Evolutionary conservation across 352 stramenopile species (phyloP), one percentile per base, ranked within the genome.

Genomic region (Plasmopara halstedii): DNA sequence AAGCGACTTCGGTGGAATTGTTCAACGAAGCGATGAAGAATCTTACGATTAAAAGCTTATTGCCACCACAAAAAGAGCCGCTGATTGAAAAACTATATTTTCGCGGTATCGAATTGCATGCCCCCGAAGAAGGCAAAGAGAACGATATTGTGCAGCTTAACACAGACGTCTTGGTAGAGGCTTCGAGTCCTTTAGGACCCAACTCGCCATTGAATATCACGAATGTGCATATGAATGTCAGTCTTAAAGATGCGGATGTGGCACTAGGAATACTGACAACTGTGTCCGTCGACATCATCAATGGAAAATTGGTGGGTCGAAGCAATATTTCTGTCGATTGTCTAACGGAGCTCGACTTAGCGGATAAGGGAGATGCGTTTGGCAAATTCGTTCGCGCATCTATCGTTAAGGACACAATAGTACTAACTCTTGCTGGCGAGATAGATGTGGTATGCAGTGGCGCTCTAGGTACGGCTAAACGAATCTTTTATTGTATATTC

Each of bases 251-350:
- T 4, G 53, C 61, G 0, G 70, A 79, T 39, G 38, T 62, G 11
- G 37, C 60, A 18, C 42, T 90, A 15, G 78, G 78, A 0, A 67
- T 56, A 29, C 50, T 90, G 2, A 70, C 53, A 18, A 81, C 78
- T 6, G 45, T 62, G 14, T 61, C 67, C 14, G 74, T 85, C 8
- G 53, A 81, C 13, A 79, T 88, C 31, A 44, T 79, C 33, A 47
- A 78, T 23, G 78, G 75, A 20, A 56, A 55, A 10, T 49, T 90
- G 11, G 62, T 85, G 15, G 67, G 67, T 19, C 58, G 58, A 35
- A 81, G 70, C 54, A 90, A 90, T 38, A 71, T 90, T 50, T 83
- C 78, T 6, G 73, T 90, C 14, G 56, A 85, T 5, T 85, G 69
- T 38, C 50, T 62, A 31, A 81, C 78, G 1, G 36, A 71, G 18